Conservation (phyloP, 257 asterid species). For the Solanum arcanum region DNA sequence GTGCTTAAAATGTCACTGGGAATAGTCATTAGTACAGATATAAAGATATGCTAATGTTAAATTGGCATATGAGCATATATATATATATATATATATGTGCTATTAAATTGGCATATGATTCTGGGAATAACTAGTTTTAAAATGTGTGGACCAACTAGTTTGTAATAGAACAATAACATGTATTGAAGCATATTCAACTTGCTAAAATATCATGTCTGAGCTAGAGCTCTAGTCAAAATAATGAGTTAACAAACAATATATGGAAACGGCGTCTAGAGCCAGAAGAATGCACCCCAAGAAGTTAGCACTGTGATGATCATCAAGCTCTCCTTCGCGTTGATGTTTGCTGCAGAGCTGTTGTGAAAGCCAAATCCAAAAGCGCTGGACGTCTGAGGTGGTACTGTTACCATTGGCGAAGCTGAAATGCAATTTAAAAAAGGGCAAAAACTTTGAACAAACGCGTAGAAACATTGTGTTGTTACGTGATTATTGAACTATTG, state of each 20-base stretch:
- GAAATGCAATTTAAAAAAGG: slow-evolving; percentile 2
- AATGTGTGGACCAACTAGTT: not conserved
- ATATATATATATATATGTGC: not conserved
- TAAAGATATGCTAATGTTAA: not conserved
- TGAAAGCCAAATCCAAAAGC: slow-evolving; percentile 23
- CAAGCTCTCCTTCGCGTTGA: slow-evolving; percentile 10
- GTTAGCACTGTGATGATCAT: slow-evolving; percentile 11
- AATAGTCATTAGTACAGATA: not conserved
- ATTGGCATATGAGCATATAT: not conserved
- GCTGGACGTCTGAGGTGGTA: slow-evolving; percentile 19
- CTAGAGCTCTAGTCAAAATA: not conserved
- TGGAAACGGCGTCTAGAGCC: not conserved
- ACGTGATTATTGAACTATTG: not conserved
- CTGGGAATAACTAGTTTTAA: not conserved
- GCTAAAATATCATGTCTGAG: not conserved
- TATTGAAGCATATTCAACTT: not conserved
- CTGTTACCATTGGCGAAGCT: slow-evolving; percentile 46
- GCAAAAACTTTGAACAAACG: not conserved
- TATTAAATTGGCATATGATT: not conserved
- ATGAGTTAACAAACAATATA: not conserved
- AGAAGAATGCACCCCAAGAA: not conserved
- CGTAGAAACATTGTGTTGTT: not conserved
- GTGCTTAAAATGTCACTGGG: not conserved
- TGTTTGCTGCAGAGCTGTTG: slow-evolving; percentile 22
- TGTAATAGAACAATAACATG: not conserved